These are phyloP conservation scores for Microcyclospora pomicola DNA, from an alignment of 2,329 filamentous ascomycete genomes.

Conservation along the genomic window DNA sequence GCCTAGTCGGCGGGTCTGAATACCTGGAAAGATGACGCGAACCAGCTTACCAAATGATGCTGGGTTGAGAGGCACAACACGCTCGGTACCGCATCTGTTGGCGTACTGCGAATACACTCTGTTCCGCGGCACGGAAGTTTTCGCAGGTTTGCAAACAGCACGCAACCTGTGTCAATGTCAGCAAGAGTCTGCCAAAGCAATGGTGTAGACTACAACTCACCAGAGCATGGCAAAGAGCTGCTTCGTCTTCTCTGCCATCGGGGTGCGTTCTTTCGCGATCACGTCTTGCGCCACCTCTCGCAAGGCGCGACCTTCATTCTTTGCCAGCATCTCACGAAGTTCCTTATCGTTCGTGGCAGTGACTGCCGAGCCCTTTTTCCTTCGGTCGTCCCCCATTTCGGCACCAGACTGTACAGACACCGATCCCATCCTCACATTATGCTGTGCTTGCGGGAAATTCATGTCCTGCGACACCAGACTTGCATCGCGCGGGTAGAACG, in stretches of 20 bases:
- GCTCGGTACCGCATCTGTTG: constrained; percentile 78
- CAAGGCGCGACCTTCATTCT: constrained; percentile 52
- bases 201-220: constrained; percentile 37
- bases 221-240: constrained; percentile 84
- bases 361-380: constrained; percentile 45
- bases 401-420: constrained; percentile 11
- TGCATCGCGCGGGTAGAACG: no score
- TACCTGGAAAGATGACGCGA: constrained; percentile 84
- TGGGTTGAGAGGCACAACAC: constrained; percentile 88
- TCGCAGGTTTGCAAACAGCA: constrained; percentile 56
- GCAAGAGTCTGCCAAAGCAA: constrained; percentile 1
- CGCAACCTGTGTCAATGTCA: constrained; percentile 47
- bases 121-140: constrained; percentile 79
- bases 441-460: constrained; percentile 11
- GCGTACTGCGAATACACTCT: constrained; percentile 94
- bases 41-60: constrained; percentile 97
- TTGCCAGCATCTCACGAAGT: constrained; percentile 59
- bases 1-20: constrained; percentile 82
- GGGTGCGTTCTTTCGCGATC: constrained; percentile 64
- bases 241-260: constrained; percentile 68
- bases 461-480: no score
- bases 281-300: constrained; percentile 63
- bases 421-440: constrained; percentile 16
- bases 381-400: constrained; percentile 30
- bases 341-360: constrained; percentile 71